phyloP scores from a whole-genome alignment of 2,329 filamentous ascomycete genomes.

The Pyrenochaeta sp. region DNA sequence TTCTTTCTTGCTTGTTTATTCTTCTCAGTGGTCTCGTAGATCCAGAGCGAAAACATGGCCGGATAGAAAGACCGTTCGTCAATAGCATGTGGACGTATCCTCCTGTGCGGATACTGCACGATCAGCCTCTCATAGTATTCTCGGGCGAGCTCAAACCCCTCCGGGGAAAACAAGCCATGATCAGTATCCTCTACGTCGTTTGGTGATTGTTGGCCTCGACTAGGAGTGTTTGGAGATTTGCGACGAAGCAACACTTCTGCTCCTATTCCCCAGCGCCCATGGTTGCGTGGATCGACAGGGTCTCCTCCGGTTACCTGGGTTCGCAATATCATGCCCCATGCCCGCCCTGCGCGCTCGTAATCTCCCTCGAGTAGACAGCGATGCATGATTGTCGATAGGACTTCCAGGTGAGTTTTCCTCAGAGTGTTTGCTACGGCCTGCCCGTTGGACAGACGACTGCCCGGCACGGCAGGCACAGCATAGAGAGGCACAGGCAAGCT shows the following conservation, averaged over 20 bases:
- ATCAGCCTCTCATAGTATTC: slow-evolving; percentile 81
- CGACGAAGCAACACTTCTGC: slow-evolving; percentile 80
- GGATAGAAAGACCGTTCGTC: slow-evolving; percentile 81
- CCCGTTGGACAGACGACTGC: slow-evolving; percentile 12
- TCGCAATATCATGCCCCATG: slow-evolving; percentile 76
- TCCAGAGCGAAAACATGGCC: slow-evolving; percentile 80
- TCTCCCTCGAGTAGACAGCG: slow-evolving; percentile 75
- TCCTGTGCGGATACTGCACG: slow-evolving; percentile 72
- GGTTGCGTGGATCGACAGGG: slow-evolving; percentile 71
- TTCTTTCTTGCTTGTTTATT: slow-evolving; percentile 58
- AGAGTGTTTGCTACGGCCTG: slow-evolving; percentile 35
- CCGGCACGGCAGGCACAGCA: slow-evolving; percentile 28
- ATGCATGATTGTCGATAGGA: slow-evolving; percentile 74
- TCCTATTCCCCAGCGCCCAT: slow-evolving; percentile 81
- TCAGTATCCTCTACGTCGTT: slow-evolving; percentile 4
- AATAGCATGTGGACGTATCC: slow-evolving; percentile 65
- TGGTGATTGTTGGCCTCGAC: slow-evolving; percentile 1
- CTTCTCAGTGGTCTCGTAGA: slow-evolving; percentile 72
- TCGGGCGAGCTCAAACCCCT: slow-evolving; percentile 65
- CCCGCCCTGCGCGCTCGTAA: slow-evolving; percentile 73
- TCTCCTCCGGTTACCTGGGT: slow-evolving; percentile 62
- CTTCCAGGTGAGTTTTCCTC: slow-evolving; percentile 66
- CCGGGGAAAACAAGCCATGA: slow-evolving; percentile 33
- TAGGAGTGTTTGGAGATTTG: slow-evolving; percentile 13
- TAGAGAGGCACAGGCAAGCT: slow-evolving; percentile 52